Evolutionary conservation across 2,329 filamentous ascomycete genomes (phyloP), one percentile per base, ranked within the genome.

Genomic region (Alternaria sp.): DNA sequence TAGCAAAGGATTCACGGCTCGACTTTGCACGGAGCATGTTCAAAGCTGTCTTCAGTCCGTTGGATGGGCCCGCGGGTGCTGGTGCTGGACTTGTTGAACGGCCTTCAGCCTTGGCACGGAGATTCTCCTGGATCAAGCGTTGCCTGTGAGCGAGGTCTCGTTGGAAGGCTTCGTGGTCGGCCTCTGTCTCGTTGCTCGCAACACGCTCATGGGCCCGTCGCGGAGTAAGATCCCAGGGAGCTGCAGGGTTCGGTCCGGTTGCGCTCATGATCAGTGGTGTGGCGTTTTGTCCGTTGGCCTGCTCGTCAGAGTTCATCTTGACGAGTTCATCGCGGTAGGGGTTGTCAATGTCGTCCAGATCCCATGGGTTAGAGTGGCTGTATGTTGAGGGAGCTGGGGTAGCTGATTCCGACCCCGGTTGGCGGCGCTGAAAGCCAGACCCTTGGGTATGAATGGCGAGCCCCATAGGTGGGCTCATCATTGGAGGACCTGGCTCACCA

Each of bases 101-200:
- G 43, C 77, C 83, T 50, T 92, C 74, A 0, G 88, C 88, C 66
- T 89, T 90, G 0, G 87, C 90, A 8, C 88, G 91, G 47, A 94
- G 81, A 68, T 88, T 90, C 77, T 94, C 91, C 55, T 92, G 89
- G 8, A 94, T 90, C 1, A 90, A 87, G 28, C 87, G 87, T 58
- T 91, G 88, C 15, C 91, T 88, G 67, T 89, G 87, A 3, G 90
- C 91, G 43, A 94, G 85, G 71, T 93, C 90, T 56, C 85, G 88
- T 17, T 90, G 89, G 73, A 94, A 93, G 26, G 92, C 91, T 56
- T 92, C 88, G 5, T 86, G 85, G 56, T 90, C 88, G 26, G 84
- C 82, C 49, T 85, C 81, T 12, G 83, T 85, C 46, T 84, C 84
- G 6, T 81, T 83, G 72, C 85, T 87, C 52, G 79, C 79, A 59